phyloP scores from a whole-genome alignment of 1,139 yeast species.

The Hansenula lynferdii region DNA sequence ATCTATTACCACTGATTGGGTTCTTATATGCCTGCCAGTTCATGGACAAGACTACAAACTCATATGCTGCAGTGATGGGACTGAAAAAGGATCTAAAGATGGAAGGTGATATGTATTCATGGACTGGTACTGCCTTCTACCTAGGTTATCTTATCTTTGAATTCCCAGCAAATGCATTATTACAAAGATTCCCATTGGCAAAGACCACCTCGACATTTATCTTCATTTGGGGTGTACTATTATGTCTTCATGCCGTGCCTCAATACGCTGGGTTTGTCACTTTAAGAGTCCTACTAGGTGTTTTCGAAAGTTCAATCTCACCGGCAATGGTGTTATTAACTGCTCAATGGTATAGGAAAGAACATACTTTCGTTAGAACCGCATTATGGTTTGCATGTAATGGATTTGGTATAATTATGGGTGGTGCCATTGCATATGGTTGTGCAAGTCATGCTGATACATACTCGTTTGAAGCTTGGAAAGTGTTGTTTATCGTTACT shows the following conservation, averaged over 20 bases:
- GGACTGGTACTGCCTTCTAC: slow-evolving; percentile 57
- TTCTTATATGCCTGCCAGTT: slow-evolving; percentile 54
- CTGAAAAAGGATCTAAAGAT: slow-evolving; percentile 40
- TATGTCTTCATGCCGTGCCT: slow-evolving; percentile 38
- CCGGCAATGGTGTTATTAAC: slow-evolving; percentile 52
- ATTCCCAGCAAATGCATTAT: slow-evolving; percentile 36
- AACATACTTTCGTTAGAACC: slow-evolving; percentile 45
- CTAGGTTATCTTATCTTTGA: slow-evolving; percentile 46
- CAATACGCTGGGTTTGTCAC: slow-evolving; percentile 35
- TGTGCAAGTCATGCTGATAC: slow-evolving; percentile 26
- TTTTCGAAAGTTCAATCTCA: slow-evolving; percentile 41
- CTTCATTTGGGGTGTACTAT: slow-evolving; percentile 40
- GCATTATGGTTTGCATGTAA: slow-evolving; percentile 46
- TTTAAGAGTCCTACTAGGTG: slow-evolving; percentile 40
- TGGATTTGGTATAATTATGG: slow-evolving; percentile 35
- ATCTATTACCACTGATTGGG: slow-evolving; percentile 51
- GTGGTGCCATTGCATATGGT: slow-evolving; percentile 44
- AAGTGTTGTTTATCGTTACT: slow-evolving; percentile 37
- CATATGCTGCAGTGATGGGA: slow-evolving; percentile 59
- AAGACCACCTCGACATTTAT: slow-evolving; percentile 33
- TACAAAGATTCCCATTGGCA: slow-evolving; percentile 40
- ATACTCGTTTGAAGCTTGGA: slow-evolving; percentile 40
- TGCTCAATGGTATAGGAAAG: slow-evolving; percentile 47
- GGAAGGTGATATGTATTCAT: slow-evolving; percentile 47
- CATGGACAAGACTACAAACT: slow-evolving; percentile 47